Conservation (phyloP, 2,329 filamentous ascomycete species). For the Trichoderma lentiforme region DNA sequence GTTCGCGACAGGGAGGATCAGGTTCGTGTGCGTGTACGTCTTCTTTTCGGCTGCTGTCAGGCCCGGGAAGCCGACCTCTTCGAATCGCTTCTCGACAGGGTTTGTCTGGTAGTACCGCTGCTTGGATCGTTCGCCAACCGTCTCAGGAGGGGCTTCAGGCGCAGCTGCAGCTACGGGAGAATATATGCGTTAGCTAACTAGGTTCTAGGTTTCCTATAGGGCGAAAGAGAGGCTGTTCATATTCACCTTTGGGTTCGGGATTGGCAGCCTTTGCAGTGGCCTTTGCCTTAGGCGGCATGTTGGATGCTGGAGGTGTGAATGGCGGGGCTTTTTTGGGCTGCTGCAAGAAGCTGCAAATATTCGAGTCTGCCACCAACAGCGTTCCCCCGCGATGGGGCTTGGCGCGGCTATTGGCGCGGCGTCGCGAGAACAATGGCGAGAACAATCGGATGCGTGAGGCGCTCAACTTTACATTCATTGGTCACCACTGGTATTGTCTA, state of each 20-base stretch:
- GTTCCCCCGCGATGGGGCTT: slow-evolving; percentile 3
- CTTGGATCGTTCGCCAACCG: slow-evolving; percentile 47
- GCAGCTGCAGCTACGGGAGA: slow-evolving; percentile 21
- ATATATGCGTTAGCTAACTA: background rate
- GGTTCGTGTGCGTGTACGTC: slow-evolving; percentile 46
- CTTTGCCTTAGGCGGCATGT: slow-evolving; percentile 28
- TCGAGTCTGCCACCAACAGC: background rate
- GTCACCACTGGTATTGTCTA: background rate
- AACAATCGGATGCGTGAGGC: slow-evolving; percentile 7
- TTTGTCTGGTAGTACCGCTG: slow-evolving; percentile 50
- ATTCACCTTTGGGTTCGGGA: slow-evolving; percentile 27
- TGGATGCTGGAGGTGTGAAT: slow-evolving; percentile 19
- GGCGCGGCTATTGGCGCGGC: background rate
- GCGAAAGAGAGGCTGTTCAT: background rate
- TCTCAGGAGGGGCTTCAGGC: slow-evolving; percentile 38
- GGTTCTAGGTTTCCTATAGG: background rate
- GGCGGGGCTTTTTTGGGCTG: slow-evolving; percentile 19
- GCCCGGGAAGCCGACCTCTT: slow-evolving; percentile 44
- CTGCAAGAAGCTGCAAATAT: background rate
- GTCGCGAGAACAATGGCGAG: slow-evolving; percentile 2
- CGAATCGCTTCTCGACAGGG: slow-evolving; percentile 45
- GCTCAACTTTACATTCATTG: background rate
- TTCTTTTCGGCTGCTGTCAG: slow-evolving; percentile 48
- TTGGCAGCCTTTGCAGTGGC: slow-evolving; percentile 22
- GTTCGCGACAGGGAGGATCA: slow-evolving; percentile 42